Percentiles rank a stretch among this genome's conserved stretches.
Evolutionary conservation across 1,284 basidiomycete genomes (phyloP).

Genomic region (Ceraceosorus guamensis): DNA sequence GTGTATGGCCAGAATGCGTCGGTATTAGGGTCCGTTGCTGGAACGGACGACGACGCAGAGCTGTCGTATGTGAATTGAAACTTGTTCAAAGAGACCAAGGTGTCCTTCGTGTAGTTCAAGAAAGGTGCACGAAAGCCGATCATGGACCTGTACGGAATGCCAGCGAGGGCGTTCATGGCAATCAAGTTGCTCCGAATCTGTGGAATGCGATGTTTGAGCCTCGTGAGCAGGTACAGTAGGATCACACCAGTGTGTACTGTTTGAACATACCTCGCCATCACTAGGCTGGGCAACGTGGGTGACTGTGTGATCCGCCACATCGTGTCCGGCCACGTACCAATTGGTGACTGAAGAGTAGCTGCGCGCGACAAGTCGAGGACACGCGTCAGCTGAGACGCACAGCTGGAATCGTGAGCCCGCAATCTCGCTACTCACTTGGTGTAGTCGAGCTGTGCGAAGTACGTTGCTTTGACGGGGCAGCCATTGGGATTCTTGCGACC

Average conservation of each 20-base stretch:
- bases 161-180: conserved; percentile 69
- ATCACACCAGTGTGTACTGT: background rate
- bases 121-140: conserved; percentile 71
- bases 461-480: conserved; percentile 57
- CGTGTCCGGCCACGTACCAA: conserved; percentile 75
- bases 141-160: conserved; percentile 65
- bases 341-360: conserved; percentile 69
- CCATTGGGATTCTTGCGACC: conserved; percentile 74
- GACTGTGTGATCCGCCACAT: conserved; percentile 82
- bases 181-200: conserved; percentile 71
- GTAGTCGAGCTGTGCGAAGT: conserved; percentile 55
- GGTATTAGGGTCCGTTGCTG: conserved; percentile 62
- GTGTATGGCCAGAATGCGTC: conserved; percentile 58
- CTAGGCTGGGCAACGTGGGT: conserved; percentile 65
- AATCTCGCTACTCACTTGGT: no score
- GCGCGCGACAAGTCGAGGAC: no score
- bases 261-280: conserved; percentile 39
- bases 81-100: conserved; percentile 57
- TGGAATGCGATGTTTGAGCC: background rate
- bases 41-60: conserved; percentile 59
- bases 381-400: no score
- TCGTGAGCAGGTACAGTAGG: background rate
- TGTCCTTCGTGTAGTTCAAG: conserved; percentile 62
- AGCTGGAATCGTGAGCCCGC: no score
- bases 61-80: conserved; percentile 68